Percentiles rank a stretch among this genome's conserved stretches.
Evolutionary conservation across 768 basidiomycete species (phyloP).

Genomic region (Trametes punicea): DNA sequence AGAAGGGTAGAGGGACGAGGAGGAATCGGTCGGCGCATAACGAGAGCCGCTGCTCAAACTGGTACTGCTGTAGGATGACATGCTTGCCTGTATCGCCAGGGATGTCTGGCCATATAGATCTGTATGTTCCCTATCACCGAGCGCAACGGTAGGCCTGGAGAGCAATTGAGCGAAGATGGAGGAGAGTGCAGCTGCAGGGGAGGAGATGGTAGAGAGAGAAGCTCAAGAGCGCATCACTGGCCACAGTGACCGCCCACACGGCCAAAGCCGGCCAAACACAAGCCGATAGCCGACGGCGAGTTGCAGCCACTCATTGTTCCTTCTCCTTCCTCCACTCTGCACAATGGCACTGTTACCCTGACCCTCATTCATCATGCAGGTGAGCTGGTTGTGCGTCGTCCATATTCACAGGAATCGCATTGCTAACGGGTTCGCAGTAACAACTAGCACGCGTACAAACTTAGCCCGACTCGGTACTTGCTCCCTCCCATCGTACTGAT

Average conservation of each 20-base stretch:
- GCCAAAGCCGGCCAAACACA: slow-evolving; percentile 16
- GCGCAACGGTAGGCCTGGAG: background rate
- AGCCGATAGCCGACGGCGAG: slow-evolving; percentile 2
- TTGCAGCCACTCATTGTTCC: slow-evolving; percentile 5
- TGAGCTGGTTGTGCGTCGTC: background rate
- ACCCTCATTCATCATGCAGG: background rate
- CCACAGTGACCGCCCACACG: slow-evolving; percentile 17
- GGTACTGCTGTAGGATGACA: slow-evolving; percentile 21
- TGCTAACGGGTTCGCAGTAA: too few species aligned
- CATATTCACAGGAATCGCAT: too few species aligned
- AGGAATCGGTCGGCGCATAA: slow-evolving; percentile 9
- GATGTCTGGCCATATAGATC: slow-evolving; percentile 7
- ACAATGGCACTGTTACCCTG: background rate
- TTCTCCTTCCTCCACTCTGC: background rate
- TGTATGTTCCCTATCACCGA: slow-evolving; percentile 3
- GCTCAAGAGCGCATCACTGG: slow-evolving; percentile 8
- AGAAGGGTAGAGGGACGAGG: slow-evolving; percentile 7
- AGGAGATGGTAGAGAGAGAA: slow-evolving; percentile 8
- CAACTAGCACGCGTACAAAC: too few species aligned
- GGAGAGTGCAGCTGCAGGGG: background rate
- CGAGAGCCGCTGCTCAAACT: slow-evolving; percentile 16
- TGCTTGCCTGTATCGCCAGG: background rate
- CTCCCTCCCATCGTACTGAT: too few species aligned
- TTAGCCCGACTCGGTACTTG: too few species aligned
- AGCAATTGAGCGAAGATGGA: background rate